phyloP scores from a whole-genome alignment of 768 basidiomycete species.

The Naematelia aurantialba region DNA sequence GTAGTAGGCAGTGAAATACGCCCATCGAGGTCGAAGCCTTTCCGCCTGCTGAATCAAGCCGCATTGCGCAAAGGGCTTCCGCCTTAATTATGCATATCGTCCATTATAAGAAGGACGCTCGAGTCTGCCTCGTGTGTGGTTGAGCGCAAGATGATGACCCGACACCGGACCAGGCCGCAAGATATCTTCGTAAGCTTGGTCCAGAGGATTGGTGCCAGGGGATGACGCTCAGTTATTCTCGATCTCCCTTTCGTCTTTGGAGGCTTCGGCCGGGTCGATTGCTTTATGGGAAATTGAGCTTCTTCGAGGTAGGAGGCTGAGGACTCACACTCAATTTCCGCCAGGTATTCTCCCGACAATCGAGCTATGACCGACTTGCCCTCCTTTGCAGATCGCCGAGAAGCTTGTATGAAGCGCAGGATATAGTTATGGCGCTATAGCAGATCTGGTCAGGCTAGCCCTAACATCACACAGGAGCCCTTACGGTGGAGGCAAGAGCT shows the following conservation, averaged over 20 bases:
- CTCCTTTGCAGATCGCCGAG: not conserved
- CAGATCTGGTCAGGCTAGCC: not conserved
- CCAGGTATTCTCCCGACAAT: not conserved
- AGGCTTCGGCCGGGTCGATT: not conserved
- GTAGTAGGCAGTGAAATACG: no score
- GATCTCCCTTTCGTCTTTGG: not conserved
- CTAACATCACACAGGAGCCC: not conserved
- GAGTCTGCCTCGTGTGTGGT: no score
- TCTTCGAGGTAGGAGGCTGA: no score
- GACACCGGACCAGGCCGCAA: no score
- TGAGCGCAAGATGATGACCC: no score
- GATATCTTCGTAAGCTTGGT: no score
- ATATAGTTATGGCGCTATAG: not conserved
- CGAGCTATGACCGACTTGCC: not conserved
- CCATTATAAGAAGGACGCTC: no score
- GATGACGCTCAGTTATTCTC: not conserved
- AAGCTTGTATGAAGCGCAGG: not conserved
- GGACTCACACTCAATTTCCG: not conserved
- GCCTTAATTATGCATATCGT: no score
- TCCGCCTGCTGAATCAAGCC: no score
- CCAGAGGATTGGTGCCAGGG: no score
- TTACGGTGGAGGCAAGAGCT: slow-evolving; percentile 4
- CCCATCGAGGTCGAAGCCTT: no score
- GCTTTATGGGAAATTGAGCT: not conserved
- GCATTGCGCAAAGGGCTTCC: no score